Evolutionary conservation across 257 asterid species (phyloP).

Genomic region (Nicotiana attenuata): DNA sequence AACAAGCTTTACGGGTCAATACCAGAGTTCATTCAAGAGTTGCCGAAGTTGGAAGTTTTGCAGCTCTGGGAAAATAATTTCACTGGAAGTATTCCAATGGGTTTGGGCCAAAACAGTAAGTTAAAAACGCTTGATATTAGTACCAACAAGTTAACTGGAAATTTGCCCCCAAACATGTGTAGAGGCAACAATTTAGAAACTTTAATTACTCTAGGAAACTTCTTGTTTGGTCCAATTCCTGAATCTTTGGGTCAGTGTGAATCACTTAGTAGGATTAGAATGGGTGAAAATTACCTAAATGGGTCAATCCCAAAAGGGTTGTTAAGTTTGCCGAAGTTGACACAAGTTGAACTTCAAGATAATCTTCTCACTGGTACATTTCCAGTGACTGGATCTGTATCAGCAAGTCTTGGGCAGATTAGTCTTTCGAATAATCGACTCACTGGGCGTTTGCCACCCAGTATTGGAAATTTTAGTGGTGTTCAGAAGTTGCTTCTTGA

Average conservation of each 20-base stretch:
- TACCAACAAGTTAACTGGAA: constrained; percentile 82
- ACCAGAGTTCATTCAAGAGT: constrained; percentile 71
- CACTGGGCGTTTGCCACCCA: constrained; percentile 63
- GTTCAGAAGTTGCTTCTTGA: constrained; percentile 90
- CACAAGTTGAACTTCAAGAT: constrained; percentile 84
- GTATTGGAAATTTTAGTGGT: constrained; percentile 68
- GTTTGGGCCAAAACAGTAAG: constrained; percentile 62
- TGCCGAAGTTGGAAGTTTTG: constrained; percentile 72
- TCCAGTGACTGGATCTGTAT: constrained; percentile 40
- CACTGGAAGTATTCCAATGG: constrained; percentile 81
- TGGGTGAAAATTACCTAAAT: constrained; percentile 85
- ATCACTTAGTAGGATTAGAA: constrained; percentile 69
- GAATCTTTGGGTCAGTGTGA: constrained; percentile 70
- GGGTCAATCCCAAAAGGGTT: constrained; percentile 82
- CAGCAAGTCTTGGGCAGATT: constrained; percentile 64
- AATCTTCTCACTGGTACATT: constrained; percentile 77
- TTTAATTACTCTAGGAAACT: constrained; percentile 71
- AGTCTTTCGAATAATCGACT: constrained; percentile 81
- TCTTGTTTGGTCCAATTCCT: constrained; percentile 77
- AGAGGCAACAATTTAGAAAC: constrained; percentile 57
- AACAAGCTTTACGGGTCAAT: constrained; percentile 85
- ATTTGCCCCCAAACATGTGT: constrained; percentile 67
- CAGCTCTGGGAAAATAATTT: constrained; percentile 96
- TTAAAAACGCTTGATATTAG: constrained; percentile 68
- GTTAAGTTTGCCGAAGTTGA: constrained; percentile 62